Evolutionary conservation across 352 stramenopile species (phyloP).

Genomic region (Aphanomyces astaci): DNA sequence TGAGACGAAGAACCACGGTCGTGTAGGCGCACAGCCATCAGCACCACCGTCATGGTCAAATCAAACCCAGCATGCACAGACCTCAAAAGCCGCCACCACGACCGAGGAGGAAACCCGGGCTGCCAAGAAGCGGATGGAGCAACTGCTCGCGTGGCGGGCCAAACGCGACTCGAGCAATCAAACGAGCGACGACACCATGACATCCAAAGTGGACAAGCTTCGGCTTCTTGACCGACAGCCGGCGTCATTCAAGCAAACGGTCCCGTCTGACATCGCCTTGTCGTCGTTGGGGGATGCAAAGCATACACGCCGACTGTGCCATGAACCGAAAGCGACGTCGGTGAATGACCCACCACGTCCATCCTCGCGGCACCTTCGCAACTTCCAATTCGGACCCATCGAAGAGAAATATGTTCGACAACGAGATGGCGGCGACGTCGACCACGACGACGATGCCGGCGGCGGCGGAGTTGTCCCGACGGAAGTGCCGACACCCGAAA

Average conservation of each 20-base stretch:
- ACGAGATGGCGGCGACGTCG: not conserved
- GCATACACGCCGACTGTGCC: not conserved
- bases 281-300: not conserved
- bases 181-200: not conserved
- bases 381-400: not conserved
- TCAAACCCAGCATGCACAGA: not conserved
- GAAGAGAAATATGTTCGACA: not conserved
- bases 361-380: not conserved
- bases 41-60: not conserved
- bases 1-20: not conserved
- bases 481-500: not conserved
- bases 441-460: not conserved
- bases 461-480: too few species aligned
- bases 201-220: not conserved
- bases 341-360: not conserved
- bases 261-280: not conserved
- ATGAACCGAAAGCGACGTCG: not conserved
- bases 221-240: not conserved
- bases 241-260: not conserved
- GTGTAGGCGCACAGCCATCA: not conserved
- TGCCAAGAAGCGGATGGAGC: not conserved
- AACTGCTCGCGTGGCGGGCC: constrained; percentile 16
- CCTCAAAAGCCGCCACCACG: too few species aligned
- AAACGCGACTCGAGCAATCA: not conserved
- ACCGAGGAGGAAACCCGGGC: not conserved